Base-by-base conservation (phyloP, 2,329 filamentous ascomycete genomes). In the Aspergillus neoniger region DNA sequence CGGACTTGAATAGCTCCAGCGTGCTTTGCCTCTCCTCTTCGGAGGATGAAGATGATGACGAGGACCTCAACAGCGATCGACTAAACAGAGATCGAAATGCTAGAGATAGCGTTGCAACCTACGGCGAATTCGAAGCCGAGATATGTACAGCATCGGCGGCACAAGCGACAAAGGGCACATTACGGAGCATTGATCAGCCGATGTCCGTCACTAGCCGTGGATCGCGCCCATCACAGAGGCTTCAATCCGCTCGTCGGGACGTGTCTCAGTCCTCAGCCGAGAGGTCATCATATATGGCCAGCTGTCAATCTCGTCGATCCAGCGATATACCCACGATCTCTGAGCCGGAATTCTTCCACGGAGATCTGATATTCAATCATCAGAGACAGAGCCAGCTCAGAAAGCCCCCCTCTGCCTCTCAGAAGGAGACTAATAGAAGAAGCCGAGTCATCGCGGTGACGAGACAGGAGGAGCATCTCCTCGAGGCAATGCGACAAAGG, bases 401-500 rank as follows among this genome's bases (percentile, higher is more conserved):
- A 5, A 28, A 41, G 32, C 53, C n/a, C 59, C 9, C 68, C 6
- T 53, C 56, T 9, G 23, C 59, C 19, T 61, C 72, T 2, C 69
- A 67, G 30, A 70, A 69, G 49, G 69, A 75, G 58, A 64, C 67
- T 15, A 74, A 77, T 60, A 70, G 77, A 54, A 74, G 79, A 62
- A 81, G 79, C 61, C 76, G 79, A 44, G 70, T 83, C 19, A 83
- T 85, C 72, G 78, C 81, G 14, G 82, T 85, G 25, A 85, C 82
- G 0, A 74, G 80, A 57, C 82, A 84, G 67, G 82, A 85, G 69
- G 80, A 84, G 62, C 74, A 79, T 43, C 73, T 84, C 1, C 70
- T 85, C 3, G 81, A 82, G 65, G 80, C 81, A 2, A 79, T 85
- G 71, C 75, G 82, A 57, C 72, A 76, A 55, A 81, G 81, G 51